These are phyloP conservation scores for Vitis rotundifolia DNA, from an alignment of 164 flowering plant genomes.

Conservation along the genomic window DNA sequence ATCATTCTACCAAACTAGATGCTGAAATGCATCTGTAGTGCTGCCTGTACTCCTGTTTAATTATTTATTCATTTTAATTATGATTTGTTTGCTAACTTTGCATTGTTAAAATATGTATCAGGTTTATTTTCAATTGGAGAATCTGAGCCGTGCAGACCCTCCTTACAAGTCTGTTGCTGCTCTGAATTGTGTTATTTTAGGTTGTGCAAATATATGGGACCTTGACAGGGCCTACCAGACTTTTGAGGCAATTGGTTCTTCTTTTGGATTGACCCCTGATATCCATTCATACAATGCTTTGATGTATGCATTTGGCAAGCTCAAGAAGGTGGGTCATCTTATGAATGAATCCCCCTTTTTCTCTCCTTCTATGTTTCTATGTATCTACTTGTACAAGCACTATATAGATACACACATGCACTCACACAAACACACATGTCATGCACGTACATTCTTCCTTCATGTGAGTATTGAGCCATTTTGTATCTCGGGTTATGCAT, in stretches of 20 bases:
- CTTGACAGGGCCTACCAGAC: slow-evolving; percentile 95
- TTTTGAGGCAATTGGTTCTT: slow-evolving; percentile 68
- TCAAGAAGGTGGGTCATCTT: slow-evolving; percentile 60
- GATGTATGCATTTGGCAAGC: slow-evolving; percentile 87
- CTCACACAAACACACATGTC: too few species aligned
- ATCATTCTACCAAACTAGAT: too few species aligned
- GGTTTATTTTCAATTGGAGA: slow-evolving; percentile 97
- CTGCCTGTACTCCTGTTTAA: neutral
- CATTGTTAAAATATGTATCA: slow-evolving; percentile 26
- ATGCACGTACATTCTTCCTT: too few species aligned
- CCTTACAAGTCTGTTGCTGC: slow-evolving; percentile 97
- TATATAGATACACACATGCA: too few species aligned
- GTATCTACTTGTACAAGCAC: too few species aligned
- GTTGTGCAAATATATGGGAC: slow-evolving; percentile 97
- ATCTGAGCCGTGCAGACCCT: slow-evolving; percentile 71
- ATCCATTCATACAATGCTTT: slow-evolving; percentile 92
- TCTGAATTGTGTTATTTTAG: slow-evolving; percentile 82
- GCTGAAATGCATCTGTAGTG: neutral
- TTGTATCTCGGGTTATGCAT: too few species aligned
- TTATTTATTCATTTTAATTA: neutral
- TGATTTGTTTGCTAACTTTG: slow-evolving; percentile 5
- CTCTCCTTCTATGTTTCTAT: neutral
- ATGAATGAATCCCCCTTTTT: slow-evolving; percentile 1
- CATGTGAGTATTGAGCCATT: too few species aligned
- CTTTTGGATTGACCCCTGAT: slow-evolving; percentile 75